Base-by-base conservation (phyloP, 1,284 basidiomycete species). In the Megacollybia platyphylla region DNA sequence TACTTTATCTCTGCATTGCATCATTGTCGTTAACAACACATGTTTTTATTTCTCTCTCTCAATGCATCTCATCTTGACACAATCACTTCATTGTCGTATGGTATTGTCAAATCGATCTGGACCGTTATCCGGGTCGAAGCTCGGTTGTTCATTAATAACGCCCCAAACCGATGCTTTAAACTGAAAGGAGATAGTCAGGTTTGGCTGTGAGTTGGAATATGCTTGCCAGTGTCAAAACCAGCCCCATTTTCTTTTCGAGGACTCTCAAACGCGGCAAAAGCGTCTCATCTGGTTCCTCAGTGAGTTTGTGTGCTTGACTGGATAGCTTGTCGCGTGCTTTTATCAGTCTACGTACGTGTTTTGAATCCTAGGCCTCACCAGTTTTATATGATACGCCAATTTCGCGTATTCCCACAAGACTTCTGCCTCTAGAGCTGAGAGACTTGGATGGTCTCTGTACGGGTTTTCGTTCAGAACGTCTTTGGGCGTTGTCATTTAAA, bases 91-190 rank as follows among this genome's bases (percentile, higher is more conserved):
- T 41, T 24, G 40, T 18, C 30, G 40, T 15, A 34, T 32, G 15
- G 40, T 35, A 11, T 24, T n/a, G 27, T 41, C 30, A 20, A 11
- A 17, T 10, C 4, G 8, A n/a, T 24, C 17, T 13, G 27, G 10
- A 26, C 2, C 3, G 4, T 18, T n/a, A 15, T 24, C 13, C 8
- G 13, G 7, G 10, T 9, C 13, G 6, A 75, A 71, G 30, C 70
- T 68, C 43, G 81, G 74, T 51, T 87, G 84, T 51, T 94, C 87
- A 57, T 90, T 87, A 54, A 96, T 83, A 38, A 93, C 83, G 7
- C 85, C 87, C 90, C 90, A 97, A 0, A 96, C 91, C 10, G 89
- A 91, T 0, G 90, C 90, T 64, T 92, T 90, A 71, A 90, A 94
- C 83, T 94, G 59, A 2, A 49, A 49, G 27, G 40, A 40, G 40